phyloP scores from a whole-genome alignment of 768 basidiomycete species.

The Hemileccinum impolitum region DNA sequence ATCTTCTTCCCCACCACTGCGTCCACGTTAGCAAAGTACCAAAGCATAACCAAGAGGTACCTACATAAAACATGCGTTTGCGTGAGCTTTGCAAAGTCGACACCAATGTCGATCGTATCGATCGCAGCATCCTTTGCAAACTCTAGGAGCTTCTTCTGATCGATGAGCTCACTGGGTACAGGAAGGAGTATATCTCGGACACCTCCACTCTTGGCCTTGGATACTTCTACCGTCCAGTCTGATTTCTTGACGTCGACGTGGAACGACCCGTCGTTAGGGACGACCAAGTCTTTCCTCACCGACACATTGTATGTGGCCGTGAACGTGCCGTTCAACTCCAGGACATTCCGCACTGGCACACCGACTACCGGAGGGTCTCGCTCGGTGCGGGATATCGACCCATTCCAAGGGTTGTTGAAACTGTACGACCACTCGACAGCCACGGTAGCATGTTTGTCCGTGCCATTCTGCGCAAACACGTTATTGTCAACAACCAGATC shows the following conservation, averaged over 20 bases:
- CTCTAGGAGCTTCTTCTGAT: not conserved
- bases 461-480: not conserved
- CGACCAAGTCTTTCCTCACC: not conserved
- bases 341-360: not conserved
- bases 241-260: not conserved
- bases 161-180: not conserved
- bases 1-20: not conserved
- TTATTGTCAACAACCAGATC: not conserved
- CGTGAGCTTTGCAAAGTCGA: not conserved
- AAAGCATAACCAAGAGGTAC: not conserved
- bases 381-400: not conserved
- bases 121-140: not conserved
- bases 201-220: not conserved
- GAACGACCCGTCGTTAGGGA: not conserved
- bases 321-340: not conserved
- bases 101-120: not conserved
- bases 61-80: not conserved
- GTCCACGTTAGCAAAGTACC: too few species aligned
- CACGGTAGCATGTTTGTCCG: not conserved
- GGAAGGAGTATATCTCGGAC: not conserved
- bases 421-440: constrained; percentile 1
- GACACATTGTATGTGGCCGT: not conserved
- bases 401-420: not conserved
- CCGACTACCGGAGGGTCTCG: not conserved
- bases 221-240: constrained; percentile 1